These are phyloP conservation scores for Populus alba DNA, from an alignment of 345 rosid species.

Conservation along the genomic window DNA sequence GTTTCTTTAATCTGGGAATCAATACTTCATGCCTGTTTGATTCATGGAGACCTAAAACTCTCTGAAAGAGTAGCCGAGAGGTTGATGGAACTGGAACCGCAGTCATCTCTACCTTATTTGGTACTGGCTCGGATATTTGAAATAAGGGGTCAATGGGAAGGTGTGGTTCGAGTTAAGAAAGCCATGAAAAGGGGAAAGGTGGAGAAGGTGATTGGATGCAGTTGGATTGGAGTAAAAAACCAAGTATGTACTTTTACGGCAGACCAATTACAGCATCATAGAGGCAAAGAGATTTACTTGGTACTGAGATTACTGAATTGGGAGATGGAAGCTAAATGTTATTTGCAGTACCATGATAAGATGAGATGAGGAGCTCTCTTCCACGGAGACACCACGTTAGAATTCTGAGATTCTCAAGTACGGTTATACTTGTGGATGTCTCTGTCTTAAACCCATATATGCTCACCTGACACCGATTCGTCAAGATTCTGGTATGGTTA, in stretches of 20 bases:
- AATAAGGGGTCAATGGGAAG: constrained; percentile 63
- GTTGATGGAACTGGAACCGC: constrained; percentile 44
- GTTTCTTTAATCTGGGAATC: constrained; percentile 44
- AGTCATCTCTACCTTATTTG: constrained; percentile 43
- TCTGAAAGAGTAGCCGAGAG: constrained; percentile 42
- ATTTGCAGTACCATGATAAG: neutral
- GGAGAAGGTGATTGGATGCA: constrained; percentile 41
- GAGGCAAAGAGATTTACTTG: constrained; percentile 41
- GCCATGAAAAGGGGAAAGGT: constrained; percentile 34
- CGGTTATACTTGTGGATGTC: too few species aligned
- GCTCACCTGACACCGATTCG: too few species aligned
- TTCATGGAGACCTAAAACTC: constrained; percentile 35
- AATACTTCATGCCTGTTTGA: constrained; percentile 37
- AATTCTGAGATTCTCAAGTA: too few species aligned
- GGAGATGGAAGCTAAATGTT: constrained; percentile 35
- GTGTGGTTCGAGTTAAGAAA: constrained; percentile 45
- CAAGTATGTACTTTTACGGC: constrained; percentile 39
- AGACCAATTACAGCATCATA: constrained; percentile 48
- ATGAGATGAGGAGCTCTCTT: neutral
- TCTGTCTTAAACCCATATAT: too few species aligned
- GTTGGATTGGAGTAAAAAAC: constrained; percentile 52
- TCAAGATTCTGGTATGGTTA: too few species aligned
- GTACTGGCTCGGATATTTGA: constrained; percentile 52
- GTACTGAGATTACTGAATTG: constrained; percentile 42
- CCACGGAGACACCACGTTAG: too few species aligned